phyloP scores from a whole-genome alignment of 352 stramenopile genomes.

The Globisporangium echinulatum region DNA sequence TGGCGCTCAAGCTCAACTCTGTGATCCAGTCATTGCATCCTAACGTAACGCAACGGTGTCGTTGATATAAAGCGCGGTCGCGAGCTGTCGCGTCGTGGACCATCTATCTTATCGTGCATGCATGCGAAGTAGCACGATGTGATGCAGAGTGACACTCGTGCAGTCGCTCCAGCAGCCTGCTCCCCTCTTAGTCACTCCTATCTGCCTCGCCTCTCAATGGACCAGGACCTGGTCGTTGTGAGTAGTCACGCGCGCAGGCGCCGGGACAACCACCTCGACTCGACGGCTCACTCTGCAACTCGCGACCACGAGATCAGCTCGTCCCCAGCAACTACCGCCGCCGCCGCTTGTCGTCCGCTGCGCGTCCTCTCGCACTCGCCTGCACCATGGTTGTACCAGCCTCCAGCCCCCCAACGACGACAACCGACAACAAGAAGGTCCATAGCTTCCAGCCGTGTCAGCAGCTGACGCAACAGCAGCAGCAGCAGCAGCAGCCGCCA shows the following conservation, averaged over 20 bases:
- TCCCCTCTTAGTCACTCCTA: no score
- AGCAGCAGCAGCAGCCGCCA: slow-evolving; percentile 1
- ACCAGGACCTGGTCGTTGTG: not conserved
- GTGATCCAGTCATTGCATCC: no score
- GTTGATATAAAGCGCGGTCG: not conserved
- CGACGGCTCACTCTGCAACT: slow-evolving; percentile 8
- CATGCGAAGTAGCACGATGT: not conserved
- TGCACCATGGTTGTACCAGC: not conserved
- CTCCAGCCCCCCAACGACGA: not conserved
- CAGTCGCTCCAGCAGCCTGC: not conserved
- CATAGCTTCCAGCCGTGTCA: not conserved
- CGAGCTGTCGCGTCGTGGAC: not conserved
- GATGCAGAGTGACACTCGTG: not conserved
- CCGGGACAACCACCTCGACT: not conserved
- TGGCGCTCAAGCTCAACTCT: no score
- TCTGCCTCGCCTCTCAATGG: not conserved
- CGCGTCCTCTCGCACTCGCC: not conserved
- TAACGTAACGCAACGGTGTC: no score
- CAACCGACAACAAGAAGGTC: not conserved
- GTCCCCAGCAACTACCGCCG: slow-evolving; percentile 1
- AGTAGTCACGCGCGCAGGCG: not conserved
- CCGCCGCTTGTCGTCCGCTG: not conserved
- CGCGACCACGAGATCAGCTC: slow-evolving; percentile 11
- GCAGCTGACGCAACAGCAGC: slow-evolving; percentile 1
- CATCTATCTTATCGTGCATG: no score